Base-by-base conservation (phyloP, 2,329 filamentous ascomycete genomes). In the Hypoxylon sp. region DNA sequence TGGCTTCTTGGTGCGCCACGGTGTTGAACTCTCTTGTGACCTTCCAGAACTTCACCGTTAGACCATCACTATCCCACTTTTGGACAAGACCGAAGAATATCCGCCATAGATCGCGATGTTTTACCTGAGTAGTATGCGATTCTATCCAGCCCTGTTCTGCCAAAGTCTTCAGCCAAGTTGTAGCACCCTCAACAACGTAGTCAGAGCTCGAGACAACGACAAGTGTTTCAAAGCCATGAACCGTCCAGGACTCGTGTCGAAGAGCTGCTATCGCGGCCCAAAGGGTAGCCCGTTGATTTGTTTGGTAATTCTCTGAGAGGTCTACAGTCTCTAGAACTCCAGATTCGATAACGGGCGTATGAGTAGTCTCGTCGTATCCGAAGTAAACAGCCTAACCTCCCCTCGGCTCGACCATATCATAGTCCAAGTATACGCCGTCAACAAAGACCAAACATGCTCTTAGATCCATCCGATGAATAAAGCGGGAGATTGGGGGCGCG, bases 201-300 rank as follows among this genome's bases (percentile, higher is more conserved):
- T 79, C 75, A 0, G 83, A 86, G 69, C 87, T 83, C 0, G 83
- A 85, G 1, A 84, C 85, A 61, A 88, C 78, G 47, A 87, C 81
- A 3, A 87, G 1, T 1, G 74, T 74, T 9, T 63, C 46, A 74
- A 76, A 74, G 65, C 81, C 70, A 71, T 85, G 82, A 12, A 68
- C 74, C 0, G 25, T 19, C 84, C 83, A 86, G 61, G 71, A 23
- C 0, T 79, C 74, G 67, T 78, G 81, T 30, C 78, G 76, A 19
- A 86, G 77, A 2, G 81, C 85, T 9, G 78, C 81, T 52, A 85
- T 79, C 5, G 81, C 81, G 6, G 84, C 84, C 11, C 84, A 84
- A 6, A 88, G 78, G 71, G 86, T 83, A 5, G 85, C 85, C 2
- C 85, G 80, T 65, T 54, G 16, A 32, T 27, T 21, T 21, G 29